A percentile compares a stretch with the other conserved stretches of the same genome.
These are phyloP conservation scores for Sonneratia caseolaris DNA, from an alignment of 345 rosid genomes.

Conservation along the genomic window DNA sequence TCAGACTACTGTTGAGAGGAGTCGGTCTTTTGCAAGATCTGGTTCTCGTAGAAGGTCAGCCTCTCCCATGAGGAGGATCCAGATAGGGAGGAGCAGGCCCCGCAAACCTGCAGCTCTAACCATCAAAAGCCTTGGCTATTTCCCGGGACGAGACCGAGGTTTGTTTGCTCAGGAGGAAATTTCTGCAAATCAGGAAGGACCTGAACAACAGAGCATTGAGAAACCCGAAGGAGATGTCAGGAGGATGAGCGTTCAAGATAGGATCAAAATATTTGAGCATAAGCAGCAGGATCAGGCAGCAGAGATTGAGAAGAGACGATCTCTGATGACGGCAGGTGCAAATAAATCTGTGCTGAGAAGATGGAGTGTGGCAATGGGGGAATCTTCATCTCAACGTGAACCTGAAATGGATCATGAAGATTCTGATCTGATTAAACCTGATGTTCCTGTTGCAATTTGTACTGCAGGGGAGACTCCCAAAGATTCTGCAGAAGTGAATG, in stretches of 20 bases:
- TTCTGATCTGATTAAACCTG: slow-evolving; percentile 13
- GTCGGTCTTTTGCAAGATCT: slow-evolving; percentile 40
- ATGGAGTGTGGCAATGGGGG: slow-evolving; percentile 52
- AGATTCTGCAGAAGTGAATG: slow-evolving; percentile 16
- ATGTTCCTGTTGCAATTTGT: slow-evolving; percentile 3
- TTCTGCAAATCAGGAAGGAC: slow-evolving; percentile 27
- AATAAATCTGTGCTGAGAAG: slow-evolving; percentile 52
- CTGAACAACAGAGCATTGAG: slow-evolving; percentile 19
- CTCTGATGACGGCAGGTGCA: slow-evolving; percentile 18
- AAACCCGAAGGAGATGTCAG: slow-evolving; percentile 27
- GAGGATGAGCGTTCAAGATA: slow-evolving; percentile 58
- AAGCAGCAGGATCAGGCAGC: slow-evolving; percentile 39
- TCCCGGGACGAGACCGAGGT: slow-evolving; percentile 38
- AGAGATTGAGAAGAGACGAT: slow-evolving; percentile 28
- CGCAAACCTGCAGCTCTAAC: slow-evolving; percentile 45
- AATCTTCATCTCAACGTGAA: slow-evolving; percentile 25
- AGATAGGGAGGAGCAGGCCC: slow-evolving; percentile 48
- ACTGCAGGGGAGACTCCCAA: slow-evolving; percentile 13
- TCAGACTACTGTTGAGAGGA: slow-evolving; percentile 36
- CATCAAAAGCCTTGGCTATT: slow-evolving; percentile 44
- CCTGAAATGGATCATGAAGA: slow-evolving; percentile 19
- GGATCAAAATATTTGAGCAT: slow-evolving; percentile 51
- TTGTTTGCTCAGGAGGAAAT: slow-evolving; percentile 15
- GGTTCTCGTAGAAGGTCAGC: slow-evolving; percentile 55
- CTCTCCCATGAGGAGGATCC: slow-evolving; percentile 64